Percentiles rank a stretch among this genome's conserved stretches.
phyloP scores from a whole-genome alignment of 352 stramenopile genomes.

The Phytophthora hibernalis region DNA sequence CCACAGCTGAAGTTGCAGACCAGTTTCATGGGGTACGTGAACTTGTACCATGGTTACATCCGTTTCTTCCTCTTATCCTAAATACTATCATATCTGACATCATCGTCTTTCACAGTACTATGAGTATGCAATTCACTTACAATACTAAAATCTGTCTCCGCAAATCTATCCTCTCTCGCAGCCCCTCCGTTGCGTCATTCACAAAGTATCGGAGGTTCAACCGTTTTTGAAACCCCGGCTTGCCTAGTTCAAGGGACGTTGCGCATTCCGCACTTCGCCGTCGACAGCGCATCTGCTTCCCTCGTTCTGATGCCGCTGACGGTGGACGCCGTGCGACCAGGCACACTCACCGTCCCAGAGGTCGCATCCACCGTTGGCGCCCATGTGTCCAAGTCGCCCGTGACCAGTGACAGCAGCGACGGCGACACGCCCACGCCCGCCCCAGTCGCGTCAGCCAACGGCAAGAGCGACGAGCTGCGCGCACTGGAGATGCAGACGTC shows the following conservation, averaged over 20 bases:
- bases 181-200: background rate
- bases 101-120: background rate
- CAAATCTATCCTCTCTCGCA: background rate
- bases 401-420: constrained; percentile 40
- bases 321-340: constrained; percentile 32
- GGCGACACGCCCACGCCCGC: constrained; percentile 19
- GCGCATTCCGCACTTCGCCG: constrained; percentile 26
- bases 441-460: constrained; percentile 1
- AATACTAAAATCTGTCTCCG: background rate
- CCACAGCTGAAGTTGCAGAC: constrained; percentile 3
- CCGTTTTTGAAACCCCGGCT: constrained; percentile 21
- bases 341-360: constrained; percentile 28
- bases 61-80: background rate
- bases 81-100: background rate
- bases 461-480: constrained; percentile 67
- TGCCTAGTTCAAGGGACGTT: constrained; percentile 7
- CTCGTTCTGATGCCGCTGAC: constrained; percentile 34
- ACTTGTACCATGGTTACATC: constrained; percentile 1
- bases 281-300: background rate
- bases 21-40: no score
- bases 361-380: background rate
- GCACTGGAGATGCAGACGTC: constrained; percentile 29
- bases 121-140: background rate
- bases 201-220: constrained; percentile 22
- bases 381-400: constrained; percentile 35